Percentiles rank a stretch among this genome's conserved stretches.
Evolutionary conservation across 148 eudicot species (phyloP).

Genomic region (Silene latifolia): DNA sequence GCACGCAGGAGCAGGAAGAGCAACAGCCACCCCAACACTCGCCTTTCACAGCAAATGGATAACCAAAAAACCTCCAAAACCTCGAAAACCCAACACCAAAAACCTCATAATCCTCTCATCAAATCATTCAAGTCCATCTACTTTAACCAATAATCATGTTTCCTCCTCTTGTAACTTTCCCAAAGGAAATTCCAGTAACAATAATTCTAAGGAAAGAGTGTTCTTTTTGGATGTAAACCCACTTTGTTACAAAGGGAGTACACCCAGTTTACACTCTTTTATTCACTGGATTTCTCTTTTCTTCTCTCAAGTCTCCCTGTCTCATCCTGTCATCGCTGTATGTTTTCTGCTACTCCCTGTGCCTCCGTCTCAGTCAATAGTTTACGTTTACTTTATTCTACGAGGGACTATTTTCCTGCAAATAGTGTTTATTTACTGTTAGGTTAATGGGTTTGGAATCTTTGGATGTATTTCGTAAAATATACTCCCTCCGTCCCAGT

Average conservation of each 20-base stretch:
- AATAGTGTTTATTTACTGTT: no score
- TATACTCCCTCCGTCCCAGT: no score
- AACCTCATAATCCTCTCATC: neutral
- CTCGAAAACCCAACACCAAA: conserved; percentile 1
- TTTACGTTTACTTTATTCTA: neutral
- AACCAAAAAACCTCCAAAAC: neutral
- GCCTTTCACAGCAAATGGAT: conserved; percentile 16
- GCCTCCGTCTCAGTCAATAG: neutral
- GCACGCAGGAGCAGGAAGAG: no score
- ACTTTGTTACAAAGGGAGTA: conserved; percentile 65
- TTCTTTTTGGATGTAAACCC: conserved; percentile 95
- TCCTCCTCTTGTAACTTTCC: conserved; percentile 4
- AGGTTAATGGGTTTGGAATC: no score
- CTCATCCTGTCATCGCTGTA: conserved; percentile 90
- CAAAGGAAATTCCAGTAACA: neutral
- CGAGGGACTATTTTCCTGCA: no score
- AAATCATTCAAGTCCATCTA: conserved; percentile 13
- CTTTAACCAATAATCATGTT: conserved; percentile 18
- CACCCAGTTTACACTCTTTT: conserved; percentile 65
- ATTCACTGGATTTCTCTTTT: conserved; percentile 81
- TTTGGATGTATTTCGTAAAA: no score
- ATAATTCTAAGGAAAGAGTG: conserved; percentile 46
- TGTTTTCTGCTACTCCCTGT: conserved; percentile 16
- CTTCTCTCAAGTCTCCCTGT: conserved; percentile 71
- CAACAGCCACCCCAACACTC: neutral